These are phyloP conservation scores for Anisodus tanguticus DNA, from an alignment of 257 asterid genomes.

Conservation along the genomic window DNA sequence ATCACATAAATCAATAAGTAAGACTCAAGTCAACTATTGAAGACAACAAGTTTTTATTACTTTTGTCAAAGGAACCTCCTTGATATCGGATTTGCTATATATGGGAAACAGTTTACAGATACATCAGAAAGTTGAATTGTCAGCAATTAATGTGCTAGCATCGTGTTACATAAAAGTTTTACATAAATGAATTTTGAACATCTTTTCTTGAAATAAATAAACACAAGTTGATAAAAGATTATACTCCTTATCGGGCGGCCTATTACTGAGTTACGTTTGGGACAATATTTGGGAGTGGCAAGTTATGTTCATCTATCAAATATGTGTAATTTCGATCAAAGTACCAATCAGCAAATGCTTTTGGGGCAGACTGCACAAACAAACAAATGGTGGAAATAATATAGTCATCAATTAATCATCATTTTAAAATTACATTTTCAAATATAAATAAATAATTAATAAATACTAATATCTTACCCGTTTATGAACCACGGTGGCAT, in stretches of 20 bases:
- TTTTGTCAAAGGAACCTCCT: background rate
- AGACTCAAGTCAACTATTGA: background rate
- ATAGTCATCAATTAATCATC: background rate
- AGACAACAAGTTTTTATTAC: background rate
- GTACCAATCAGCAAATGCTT: constrained; percentile 25
- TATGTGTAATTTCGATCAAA: constrained; percentile 8
- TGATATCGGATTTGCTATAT: background rate
- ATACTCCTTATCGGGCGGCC: background rate
- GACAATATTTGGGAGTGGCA: background rate
- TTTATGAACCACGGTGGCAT: background rate
- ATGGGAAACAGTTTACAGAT: background rate
- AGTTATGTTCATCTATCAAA: background rate
- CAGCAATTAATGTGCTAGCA: background rate
- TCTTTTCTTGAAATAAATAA: background rate
- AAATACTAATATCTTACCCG: background rate
- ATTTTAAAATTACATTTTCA: background rate
- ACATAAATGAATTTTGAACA: background rate
- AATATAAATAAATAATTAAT: background rate
- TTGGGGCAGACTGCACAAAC: background rate
- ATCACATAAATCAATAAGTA: background rate
- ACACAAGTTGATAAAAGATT: background rate
- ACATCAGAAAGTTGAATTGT: background rate
- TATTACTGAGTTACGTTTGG: too few species aligned
- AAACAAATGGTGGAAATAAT: background rate
- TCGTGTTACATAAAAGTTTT: background rate